Conservation (phyloP, 345 rosid species). For the Linum lewisii region DNA sequence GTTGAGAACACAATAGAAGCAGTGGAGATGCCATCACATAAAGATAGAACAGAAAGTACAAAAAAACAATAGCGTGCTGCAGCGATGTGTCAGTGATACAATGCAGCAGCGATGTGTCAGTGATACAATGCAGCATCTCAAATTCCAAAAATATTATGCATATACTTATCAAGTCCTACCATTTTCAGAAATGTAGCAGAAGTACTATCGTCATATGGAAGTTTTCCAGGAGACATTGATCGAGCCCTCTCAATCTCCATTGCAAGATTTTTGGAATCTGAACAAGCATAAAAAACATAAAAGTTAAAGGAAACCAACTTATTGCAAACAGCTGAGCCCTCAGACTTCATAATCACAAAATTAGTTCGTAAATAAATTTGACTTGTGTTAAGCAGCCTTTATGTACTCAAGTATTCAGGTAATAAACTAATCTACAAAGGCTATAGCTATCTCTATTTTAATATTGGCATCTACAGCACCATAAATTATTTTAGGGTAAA, state of each 20-base stretch:
- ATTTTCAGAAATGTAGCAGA: slow-evolving; percentile 81
- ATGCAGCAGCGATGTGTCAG: too few species aligned
- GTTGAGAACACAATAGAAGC: background rate
- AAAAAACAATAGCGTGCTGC: too few species aligned
- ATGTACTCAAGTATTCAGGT: too few species aligned
- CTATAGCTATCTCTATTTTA: too few species aligned
- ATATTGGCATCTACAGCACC: too few species aligned
- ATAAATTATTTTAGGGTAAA: too few species aligned
- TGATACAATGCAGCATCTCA: background rate
- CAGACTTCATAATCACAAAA: background rate
- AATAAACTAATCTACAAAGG: background rate
- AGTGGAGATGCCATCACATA: background rate
- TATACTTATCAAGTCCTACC: slow-evolving; percentile 31
- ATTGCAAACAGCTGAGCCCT: background rate
- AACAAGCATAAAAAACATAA: slow-evolving; percentile 13
- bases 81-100: too few species aligned
- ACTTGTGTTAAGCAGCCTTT: too few species aligned
- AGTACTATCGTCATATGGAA: slow-evolving; percentile 36
- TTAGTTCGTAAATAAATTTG: too few species aligned
- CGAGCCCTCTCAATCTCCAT: slow-evolving; percentile 49
- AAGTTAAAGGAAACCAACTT: background rate
- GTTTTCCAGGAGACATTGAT: slow-evolving; percentile 60
- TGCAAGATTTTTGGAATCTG: slow-evolving; percentile 33
- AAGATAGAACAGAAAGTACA: background rate
- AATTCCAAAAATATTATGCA: background rate